A percentile compares a stretch with the other conserved stretches of the same genome.
Evolutionary conservation across 2,329 filamentous ascomycete genomes (phyloP).

Genomic region (Aspergillus awamori): DNA sequence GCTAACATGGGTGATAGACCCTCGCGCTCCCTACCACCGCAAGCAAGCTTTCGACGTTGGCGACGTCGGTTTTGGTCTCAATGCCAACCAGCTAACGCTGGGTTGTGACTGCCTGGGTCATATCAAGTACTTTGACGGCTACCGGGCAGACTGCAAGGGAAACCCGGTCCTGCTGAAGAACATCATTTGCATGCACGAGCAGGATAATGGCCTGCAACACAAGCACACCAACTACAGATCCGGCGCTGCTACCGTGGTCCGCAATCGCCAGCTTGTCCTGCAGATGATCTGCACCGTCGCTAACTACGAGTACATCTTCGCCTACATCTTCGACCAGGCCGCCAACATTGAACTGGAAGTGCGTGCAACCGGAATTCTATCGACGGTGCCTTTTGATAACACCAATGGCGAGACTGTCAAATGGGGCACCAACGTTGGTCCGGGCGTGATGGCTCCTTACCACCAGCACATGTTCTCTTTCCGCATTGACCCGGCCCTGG

Average conservation of each 20-base stretch:
- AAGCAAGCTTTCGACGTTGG: slow-evolving; percentile 73
- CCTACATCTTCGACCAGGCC: slow-evolving; percentile 72
- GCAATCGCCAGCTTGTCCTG: slow-evolving; percentile 67
- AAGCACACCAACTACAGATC: slow-evolving; percentile 75
- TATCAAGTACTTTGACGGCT: slow-evolving; percentile 67
- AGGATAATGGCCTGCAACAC: slow-evolving; percentile 69
- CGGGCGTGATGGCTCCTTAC: slow-evolving; percentile 68
- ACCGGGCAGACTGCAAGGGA: slow-evolving; percentile 63
- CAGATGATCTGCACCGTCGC: slow-evolving; percentile 72
- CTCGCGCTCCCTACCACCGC: slow-evolving; percentile 68
- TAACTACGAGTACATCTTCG: slow-evolving; percentile 75
- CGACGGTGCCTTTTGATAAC: slow-evolving; percentile 66
- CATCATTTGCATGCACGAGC: slow-evolving; percentile 70
- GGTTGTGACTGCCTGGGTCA: slow-evolving; percentile 72
- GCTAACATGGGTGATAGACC: slow-evolving; percentile 55
- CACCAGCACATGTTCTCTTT: slow-evolving; percentile 79
- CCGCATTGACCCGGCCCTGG: slow-evolving; percentile 64
- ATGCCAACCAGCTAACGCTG: slow-evolving; percentile 69
- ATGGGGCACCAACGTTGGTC: slow-evolving; percentile 70
- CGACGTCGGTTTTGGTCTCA: slow-evolving; percentile 66
- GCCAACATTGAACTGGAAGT: slow-evolving; percentile 69
- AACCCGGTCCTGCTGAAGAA: slow-evolving; percentile 64
- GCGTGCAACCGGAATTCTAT: slow-evolving; percentile 69
- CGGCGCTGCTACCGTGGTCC: slow-evolving; percentile 63
- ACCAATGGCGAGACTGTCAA: slow-evolving; percentile 62